Percentiles rank a stretch among this genome's conserved stretches.
These are phyloP conservation scores for Olyra latifolia DNA, from an alignment of 176 grass and related monocot species.

Conservation along the genomic window DNA sequence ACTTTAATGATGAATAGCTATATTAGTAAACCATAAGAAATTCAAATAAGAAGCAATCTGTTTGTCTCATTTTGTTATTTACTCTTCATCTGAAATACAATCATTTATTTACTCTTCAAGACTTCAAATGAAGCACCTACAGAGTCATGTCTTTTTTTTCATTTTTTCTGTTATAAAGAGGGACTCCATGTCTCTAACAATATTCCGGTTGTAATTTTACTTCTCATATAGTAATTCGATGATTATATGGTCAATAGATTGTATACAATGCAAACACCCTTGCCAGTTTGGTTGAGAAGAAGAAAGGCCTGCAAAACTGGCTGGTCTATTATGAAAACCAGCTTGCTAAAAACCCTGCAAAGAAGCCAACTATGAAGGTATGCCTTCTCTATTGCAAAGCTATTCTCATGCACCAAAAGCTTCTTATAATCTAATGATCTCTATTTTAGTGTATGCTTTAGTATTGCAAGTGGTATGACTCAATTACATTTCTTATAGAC, in stretches of 20 bases:
- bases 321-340: conserved; percentile 94
- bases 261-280: conserved; percentile 94
- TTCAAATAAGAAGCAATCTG: neutral
- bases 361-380: conserved; percentile 82
- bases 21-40: neutral
- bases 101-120: neutral
- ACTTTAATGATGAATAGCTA: neutral
- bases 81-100: conserved; percentile 1
- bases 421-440: neutral
- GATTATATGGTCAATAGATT: conserved; percentile 46
- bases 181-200: conserved; percentile 17
- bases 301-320: conserved; percentile 83
- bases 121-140: conserved; percentile 2
- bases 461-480: conserved; percentile 32
- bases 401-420: neutral
- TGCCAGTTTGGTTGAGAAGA: conserved; percentile 65
- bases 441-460: conserved; percentile 12
- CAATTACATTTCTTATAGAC: conserved; percentile 65
- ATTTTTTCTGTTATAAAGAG: neutral
- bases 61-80: conserved; percentile 11
- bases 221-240: conserved; percentile 16
- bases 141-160: neutral
- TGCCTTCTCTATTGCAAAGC: neutral
- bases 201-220: neutral
- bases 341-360: conserved; percentile 46